These are phyloP conservation scores for Gomphus sp. DNA, from an alignment of 1,284 basidiomycete species.

Conservation along the genomic window DNA sequence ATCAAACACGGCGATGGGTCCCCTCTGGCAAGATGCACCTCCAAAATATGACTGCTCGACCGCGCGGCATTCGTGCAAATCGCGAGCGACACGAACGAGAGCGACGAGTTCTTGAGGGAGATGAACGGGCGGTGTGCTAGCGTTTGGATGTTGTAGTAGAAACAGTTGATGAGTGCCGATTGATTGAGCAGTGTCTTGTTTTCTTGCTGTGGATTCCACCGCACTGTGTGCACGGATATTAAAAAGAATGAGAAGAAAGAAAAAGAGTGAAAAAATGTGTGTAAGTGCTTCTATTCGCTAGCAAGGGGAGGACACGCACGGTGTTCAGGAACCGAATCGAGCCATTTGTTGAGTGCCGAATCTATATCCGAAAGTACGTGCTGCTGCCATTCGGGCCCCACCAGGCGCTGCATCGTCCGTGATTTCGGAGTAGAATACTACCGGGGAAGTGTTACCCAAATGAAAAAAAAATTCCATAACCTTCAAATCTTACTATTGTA, in stretches of 20 bases:
- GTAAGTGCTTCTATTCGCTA: not conserved
- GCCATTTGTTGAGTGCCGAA: conserved; percentile 63
- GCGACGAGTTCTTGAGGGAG: conserved; percentile 22
- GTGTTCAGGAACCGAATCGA: conserved; percentile 58
- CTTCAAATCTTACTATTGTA: conserved; percentile 46
- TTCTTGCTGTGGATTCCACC: conserved; percentile 56
- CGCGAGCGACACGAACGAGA: conserved; percentile 29
- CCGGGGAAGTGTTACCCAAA: not conserved
- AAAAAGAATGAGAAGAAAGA: too few relatives aligned
- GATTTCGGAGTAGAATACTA: conserved; percentile 70
- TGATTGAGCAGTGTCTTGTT: conserved; percentile 51
- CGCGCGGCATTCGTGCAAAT: conserved; percentile 61
- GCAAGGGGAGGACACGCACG: conserved; percentile 31
- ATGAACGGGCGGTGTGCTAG: conserved; percentile 74
- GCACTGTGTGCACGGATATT: conserved; percentile 32
- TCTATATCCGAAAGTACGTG: conserved; percentile 66
- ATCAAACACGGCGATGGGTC: not conserved
- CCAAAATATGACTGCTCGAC: conserved; percentile 53
- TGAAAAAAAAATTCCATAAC: not conserved
- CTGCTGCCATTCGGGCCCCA: conserved; percentile 45
- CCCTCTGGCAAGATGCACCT: conserved; percentile 25
- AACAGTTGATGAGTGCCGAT: conserved; percentile 56
- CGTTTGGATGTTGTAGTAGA: conserved; percentile 65
- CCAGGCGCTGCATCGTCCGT: conserved; percentile 38
- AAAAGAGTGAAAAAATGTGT: conserved; percentile 1